phyloP scores from a whole-genome alignment of 176 grass and related monocot species.

The Phoenix roebelenii region DNA sequence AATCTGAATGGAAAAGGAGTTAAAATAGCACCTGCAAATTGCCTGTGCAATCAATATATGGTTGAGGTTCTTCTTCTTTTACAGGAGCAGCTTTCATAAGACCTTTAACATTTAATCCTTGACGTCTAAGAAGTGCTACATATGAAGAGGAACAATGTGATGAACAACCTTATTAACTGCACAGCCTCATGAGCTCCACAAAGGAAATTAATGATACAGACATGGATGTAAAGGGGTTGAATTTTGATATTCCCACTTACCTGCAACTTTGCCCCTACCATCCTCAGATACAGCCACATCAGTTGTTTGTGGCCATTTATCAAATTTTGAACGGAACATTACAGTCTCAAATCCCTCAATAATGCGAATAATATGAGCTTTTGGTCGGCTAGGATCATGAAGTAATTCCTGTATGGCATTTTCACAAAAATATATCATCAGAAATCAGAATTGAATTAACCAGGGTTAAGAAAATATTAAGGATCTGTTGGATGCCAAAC shows the following conservation, averaged over 20 bases:
- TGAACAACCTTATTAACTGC: too few species aligned
- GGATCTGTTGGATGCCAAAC: not conserved
- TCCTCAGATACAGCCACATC: conserved; percentile 87
- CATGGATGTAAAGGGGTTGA: too few species aligned
- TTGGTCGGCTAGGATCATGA: conserved; percentile 39
- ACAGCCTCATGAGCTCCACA: too few species aligned
- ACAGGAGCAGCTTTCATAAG: conserved; percentile 72
- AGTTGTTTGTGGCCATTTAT: conserved; percentile 89
- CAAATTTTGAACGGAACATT: conserved; percentile 76
- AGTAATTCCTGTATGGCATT: conserved; percentile 64
- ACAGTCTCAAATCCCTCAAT: conserved; percentile 98
- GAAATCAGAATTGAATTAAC: not conserved
- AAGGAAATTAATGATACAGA: too few species aligned
- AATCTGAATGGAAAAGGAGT: not conserved
- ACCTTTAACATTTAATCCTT: conserved; percentile 87
- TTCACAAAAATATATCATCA: not conserved
- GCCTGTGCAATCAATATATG: conserved; percentile 96
- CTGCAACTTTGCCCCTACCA: conserved; percentile 97
- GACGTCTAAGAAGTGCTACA: conserved; percentile 82
- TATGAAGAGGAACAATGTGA: conserved; percentile 19
- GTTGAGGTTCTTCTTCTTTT: conserved; percentile 73
- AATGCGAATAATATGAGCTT: conserved; percentile 70
- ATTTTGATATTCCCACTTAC: conserved; percentile 24
- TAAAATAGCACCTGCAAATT: conserved; percentile 58
- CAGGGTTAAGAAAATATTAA: not conserved